These are phyloP conservation scores for Nicotiana attenuata DNA, from an alignment of 257 asterid genomes.

Conservation along the genomic window DNA sequence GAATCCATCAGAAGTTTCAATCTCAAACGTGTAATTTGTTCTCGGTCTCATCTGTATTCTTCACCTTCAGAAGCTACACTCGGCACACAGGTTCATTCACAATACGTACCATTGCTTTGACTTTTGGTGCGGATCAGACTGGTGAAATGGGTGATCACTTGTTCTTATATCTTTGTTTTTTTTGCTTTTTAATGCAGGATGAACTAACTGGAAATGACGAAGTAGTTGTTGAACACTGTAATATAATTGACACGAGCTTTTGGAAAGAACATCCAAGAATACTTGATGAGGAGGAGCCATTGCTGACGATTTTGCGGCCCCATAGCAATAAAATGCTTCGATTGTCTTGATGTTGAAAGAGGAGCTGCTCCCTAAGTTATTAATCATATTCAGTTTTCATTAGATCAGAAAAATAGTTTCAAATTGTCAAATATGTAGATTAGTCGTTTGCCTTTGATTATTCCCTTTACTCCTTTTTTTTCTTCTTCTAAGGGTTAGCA, in stretches of 20 bases:
- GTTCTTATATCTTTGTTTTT: not conserved
- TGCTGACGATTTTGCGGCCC: not conserved
- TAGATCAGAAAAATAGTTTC: not conserved
- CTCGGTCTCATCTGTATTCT: not conserved
- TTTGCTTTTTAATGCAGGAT: not conserved
- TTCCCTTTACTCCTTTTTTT: not conserved
- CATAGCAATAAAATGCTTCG: not conserved
- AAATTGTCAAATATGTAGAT: not conserved
- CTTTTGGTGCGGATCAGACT: not conserved
- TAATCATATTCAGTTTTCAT: not conserved
- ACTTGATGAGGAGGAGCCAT: conserved; percentile 33
- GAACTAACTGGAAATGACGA: conserved; percentile 29
- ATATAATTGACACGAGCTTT: conserved; percentile 61
- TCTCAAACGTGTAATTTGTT: not conserved
- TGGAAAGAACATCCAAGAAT: conserved; percentile 70
- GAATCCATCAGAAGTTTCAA: not conserved
- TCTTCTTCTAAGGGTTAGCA: not conserved
- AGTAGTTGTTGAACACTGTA: conserved; percentile 45
- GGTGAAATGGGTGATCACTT: not conserved
- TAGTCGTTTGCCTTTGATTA: not conserved
- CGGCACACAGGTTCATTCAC: not conserved
- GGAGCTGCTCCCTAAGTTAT: not conserved
- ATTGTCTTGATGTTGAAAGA: not conserved
- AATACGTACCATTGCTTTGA: not conserved
- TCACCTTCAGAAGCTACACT: not conserved